Evolutionary conservation across 176 grass and related monocot species (phyloP).

Genomic region (Eremochloa ophiuroides): DNA sequence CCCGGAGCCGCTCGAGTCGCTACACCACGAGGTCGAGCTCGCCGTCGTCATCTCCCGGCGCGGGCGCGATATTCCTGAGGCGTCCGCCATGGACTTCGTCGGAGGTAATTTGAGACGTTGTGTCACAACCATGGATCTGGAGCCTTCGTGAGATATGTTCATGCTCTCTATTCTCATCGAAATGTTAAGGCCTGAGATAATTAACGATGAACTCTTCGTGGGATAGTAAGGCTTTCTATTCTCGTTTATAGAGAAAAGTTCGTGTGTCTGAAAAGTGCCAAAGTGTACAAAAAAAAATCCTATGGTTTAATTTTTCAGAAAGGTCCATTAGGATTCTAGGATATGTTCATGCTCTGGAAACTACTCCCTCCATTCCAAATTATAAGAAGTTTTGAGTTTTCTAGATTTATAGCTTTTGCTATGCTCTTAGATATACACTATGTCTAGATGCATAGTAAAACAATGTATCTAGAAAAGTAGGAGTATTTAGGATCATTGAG

Average conservation of each 20-base stretch:
- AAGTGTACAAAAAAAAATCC: background rate
- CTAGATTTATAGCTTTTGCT: no score
- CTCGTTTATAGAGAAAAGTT: background rate
- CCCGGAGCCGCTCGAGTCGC: conserved; percentile 71
- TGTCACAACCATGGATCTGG: background rate
- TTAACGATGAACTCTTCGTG: background rate
- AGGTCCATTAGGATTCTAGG: background rate
- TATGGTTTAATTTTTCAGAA: background rate
- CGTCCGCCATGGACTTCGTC: conserved; percentile 78
- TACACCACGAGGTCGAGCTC: conserved; percentile 95
- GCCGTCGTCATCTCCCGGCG: conserved; percentile 77
- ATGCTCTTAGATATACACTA: no score
- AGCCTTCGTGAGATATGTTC: background rate
- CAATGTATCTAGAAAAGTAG: no score
- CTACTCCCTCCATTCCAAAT: no score
- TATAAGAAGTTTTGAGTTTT: no score
- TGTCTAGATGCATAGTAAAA: no score
- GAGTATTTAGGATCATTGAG: background rate
- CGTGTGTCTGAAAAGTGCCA: background rate
- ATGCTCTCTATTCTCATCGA: background rate
- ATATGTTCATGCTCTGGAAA: background rate
- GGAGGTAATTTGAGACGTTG: conserved; percentile 58
- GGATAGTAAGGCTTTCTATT: background rate
- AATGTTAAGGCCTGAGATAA: background rate
- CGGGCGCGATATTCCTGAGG: conserved; percentile 61